Evolutionary conservation across 495 filamentous ascomycete species (phyloP), one percentile per base, ranked within the genome.

Genomic region (Penicillium fimorum): DNA sequence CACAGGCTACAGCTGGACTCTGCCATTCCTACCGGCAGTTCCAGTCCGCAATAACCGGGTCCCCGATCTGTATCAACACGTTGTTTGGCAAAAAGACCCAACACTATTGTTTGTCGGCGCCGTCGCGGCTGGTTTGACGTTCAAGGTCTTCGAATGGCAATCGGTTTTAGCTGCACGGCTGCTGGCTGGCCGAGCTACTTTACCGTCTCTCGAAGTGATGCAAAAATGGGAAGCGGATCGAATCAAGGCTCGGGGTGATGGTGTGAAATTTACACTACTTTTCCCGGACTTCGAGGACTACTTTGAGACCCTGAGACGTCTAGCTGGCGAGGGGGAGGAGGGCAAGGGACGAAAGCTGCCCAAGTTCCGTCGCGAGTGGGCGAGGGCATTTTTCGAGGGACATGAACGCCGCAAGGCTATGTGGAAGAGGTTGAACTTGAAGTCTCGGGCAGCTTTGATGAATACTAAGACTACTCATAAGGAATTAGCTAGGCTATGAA

Each of bases 121-220:
- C 11, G 11, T 43, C 20, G 41, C 69, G 25, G 75, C 11, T 74
- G 70, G 0, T 70, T 77, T 40, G 76, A 70, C 7, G 73, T 79
- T 67, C 65, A 66, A 12, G 41, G 66, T 78, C 5, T 79, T 75
- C 47, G 76, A 81, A 67, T 79, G 71, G 70, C 78, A 81, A 62
- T 72, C 76, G 5, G 75, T 79, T 4, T 62, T 69, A 0, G 67
- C 72, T 0, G 77, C 76, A 1, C 74, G 78, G 7, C 60, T 75
- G 7, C 66, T 81, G 4, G 69, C 78, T 2, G 76, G 77, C 1
- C 59, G 70, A 2, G 69, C 68, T 1, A 59, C 37, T 7, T 56
- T 80, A 24, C 78, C 77, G 1, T 38, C 62, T 1, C 17, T 56
- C 0, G 48, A 56, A 12, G 71, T 69, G 51, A 71, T 72, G 68